Evolutionary conservation across 1,139 yeast species (phyloP).

Genomic region (Yamadazyma buinensis): DNA sequence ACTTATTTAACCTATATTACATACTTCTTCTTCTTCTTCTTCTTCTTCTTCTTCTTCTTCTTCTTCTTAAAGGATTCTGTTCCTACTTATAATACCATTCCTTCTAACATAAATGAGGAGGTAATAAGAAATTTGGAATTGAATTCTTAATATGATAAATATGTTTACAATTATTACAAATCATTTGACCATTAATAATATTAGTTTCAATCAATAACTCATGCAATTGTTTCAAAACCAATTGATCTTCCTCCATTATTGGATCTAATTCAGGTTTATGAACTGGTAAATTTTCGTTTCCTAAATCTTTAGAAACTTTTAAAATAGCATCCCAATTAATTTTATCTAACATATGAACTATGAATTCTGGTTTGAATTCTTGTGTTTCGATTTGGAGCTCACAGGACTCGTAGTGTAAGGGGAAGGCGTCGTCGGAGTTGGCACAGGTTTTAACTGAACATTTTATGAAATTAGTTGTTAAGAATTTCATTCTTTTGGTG

Average conservation of each 20-base stretch:
- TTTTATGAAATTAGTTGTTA: constrained; percentile 92
- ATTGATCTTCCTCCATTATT: constrained; percentile 55
- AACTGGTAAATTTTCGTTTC: constrained; percentile 62
- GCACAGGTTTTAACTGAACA: constrained; percentile 88
- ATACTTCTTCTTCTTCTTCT: too few species aligned
- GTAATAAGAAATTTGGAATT: constrained; percentile 89
- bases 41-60: too few species aligned
- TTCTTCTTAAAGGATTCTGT: too few species aligned
- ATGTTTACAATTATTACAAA: constrained; percentile 82
- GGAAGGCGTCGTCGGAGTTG: constrained; percentile 71
- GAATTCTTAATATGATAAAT: constrained; percentile 86
- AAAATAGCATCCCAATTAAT: constrained; percentile 86
- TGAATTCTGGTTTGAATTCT: constrained; percentile 81
- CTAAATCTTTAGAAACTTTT: constrained; percentile 71
- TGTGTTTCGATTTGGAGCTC: constrained; percentile 72
- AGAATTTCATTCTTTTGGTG: constrained; percentile 61
- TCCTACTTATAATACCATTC: too few species aligned
- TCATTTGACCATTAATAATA: constrained; percentile 84
- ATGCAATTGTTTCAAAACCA: constrained; percentile 72
- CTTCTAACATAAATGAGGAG: constrained; percentile 97
- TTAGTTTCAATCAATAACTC: constrained; percentile 77
- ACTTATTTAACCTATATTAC: too few species aligned
- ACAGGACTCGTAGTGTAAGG: constrained; percentile 70
- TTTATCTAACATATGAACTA: constrained; percentile 73
- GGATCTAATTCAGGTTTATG: constrained; percentile 62